These are phyloP conservation scores for Cladosporium sp. DNA, from an alignment of 2,329 filamentous ascomycete species.

Conservation along the genomic window DNA sequence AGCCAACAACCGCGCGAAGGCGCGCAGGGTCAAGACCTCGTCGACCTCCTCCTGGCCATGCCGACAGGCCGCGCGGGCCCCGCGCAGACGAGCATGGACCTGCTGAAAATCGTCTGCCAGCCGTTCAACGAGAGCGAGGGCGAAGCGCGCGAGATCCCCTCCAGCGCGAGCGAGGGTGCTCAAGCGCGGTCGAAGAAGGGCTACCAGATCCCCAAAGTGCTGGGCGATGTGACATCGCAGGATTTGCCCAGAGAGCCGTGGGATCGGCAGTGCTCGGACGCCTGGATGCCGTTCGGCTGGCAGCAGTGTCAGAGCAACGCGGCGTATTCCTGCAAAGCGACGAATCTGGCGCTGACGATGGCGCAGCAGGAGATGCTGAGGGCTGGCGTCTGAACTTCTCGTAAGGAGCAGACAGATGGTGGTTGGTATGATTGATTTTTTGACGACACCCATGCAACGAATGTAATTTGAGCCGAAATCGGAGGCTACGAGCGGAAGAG, in stretches of 20 bases:
- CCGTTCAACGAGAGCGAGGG: slow-evolving; percentile 6
- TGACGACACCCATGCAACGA: too few relatives aligned
- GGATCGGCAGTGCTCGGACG: background rate
- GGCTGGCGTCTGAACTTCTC: background rate
- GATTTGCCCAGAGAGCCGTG: background rate
- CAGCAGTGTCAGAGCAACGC: slow-evolving; percentile 9
- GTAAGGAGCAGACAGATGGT: too few relatives aligned
- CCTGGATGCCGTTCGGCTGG: slow-evolving; percentile 10
- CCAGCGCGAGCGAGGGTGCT: too few relatives aligned
- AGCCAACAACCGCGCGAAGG: background rate
- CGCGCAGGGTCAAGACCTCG: background rate
- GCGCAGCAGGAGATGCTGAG: slow-evolving; percentile 8
- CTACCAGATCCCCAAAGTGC: background rate
- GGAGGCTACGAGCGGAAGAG: too few relatives aligned
- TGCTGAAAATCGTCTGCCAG: slow-evolving; percentile 9
- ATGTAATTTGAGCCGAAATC: too few relatives aligned
- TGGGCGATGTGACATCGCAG: background rate
- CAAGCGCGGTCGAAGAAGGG: too few relatives aligned
- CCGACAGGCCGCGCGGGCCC: slow-evolving; percentile 4
- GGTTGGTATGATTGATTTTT: too few relatives aligned
- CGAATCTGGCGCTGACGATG: slow-evolving; percentile 4
- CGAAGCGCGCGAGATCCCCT: background rate
- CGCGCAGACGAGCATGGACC: slow-evolving; percentile 3
- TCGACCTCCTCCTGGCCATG: slow-evolving; percentile 1
- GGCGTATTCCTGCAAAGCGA: background rate